Evolutionary conservation across 2,329 filamentous ascomycete genomes (phyloP), one percentile per base, ranked within the genome.

Genomic region (Hymenoscyphus fructigenus): DNA sequence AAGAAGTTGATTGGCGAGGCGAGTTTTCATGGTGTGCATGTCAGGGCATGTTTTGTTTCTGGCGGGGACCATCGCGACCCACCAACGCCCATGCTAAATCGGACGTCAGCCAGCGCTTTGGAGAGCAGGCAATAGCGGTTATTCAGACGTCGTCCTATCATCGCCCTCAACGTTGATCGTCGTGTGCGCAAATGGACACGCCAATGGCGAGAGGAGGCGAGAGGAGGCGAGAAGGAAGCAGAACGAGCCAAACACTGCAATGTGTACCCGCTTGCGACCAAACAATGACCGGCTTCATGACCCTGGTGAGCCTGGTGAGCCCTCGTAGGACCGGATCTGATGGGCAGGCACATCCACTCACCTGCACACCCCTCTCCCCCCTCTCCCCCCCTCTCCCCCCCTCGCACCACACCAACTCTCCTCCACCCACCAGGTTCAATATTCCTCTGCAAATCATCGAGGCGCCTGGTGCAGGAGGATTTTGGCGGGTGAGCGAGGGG

Each of bases 81-180:
- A 57, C 55, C 29, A 34, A 9, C 26, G 55, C 14, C 55, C n/a
- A n/a, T 34, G 20, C 55, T 29, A 57, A 29, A 29, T 57, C 55
- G 55, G 28, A 29, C 55, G 55, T 57, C 55, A 57, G 55, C 55
- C 55, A 57, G 23, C 55, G 17, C 26, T 57, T 57, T 29, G 5
- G 3, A 5, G 3, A 4, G 4, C 20, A 17, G 9, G 23, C 26
- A 34, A 34, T 29, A 29, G 26, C 55, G 26, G 29, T 34, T 29
- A 57, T 34, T 57, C 28, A 3, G 55, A 34, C 55, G 26, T 57
- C 55, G 26, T 57, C 55, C 55, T 57, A 57, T 57, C 55, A 57
- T 5, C 12, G 7, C 36, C 36, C 36, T 15, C 14, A 38, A 17
- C 14, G 14, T 38, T 38, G 36, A 14, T 38, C 12, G 36, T 38